These are phyloP conservation scores for Eimeria mitis DNA, from an alignment of 169 alveolate genomes.

Conservation along the genomic window DNA sequence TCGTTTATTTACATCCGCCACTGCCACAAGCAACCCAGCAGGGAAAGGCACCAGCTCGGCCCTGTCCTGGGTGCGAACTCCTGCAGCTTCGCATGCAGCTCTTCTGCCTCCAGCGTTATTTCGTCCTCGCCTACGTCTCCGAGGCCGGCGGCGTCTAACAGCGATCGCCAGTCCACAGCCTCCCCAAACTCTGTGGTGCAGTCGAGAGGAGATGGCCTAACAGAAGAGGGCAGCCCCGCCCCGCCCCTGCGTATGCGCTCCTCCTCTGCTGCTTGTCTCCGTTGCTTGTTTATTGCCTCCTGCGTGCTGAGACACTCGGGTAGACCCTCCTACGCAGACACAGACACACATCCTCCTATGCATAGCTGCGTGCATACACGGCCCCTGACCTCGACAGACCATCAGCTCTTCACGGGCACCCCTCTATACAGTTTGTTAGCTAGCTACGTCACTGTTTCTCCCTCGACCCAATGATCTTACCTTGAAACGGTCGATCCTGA, in stretches of 20 bases:
- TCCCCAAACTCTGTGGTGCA: slow-evolving; percentile 24
- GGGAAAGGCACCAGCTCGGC: slow-evolving; percentile 47
- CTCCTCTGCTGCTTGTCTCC: slow-evolving; percentile 3
- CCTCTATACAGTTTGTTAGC: not conserved
- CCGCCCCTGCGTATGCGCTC: not conserved
- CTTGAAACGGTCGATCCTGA: slow-evolving; percentile 56
- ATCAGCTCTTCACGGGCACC: not conserved
- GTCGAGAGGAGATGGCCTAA: not conserved
- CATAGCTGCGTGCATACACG: not conserved
- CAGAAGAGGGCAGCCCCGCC: not conserved
- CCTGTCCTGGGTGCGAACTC: slow-evolving; percentile 46
- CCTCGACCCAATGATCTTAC: not conserved
- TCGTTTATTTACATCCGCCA: slow-evolving; percentile 30
- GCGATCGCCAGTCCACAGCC: slow-evolving; percentile 51
- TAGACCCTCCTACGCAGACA: slow-evolving; percentile 34
- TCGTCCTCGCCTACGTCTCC: slow-evolving; percentile 48
- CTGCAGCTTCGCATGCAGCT: slow-evolving; percentile 50
- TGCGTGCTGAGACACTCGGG: slow-evolving; percentile 60
- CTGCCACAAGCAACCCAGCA: slow-evolving; percentile 63
- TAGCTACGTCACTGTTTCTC: not conserved
- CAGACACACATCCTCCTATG: not conserved
- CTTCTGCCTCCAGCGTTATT: slow-evolving; percentile 60
- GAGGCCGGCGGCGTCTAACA: slow-evolving; percentile 58
- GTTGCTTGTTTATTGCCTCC: slow-evolving; percentile 32
- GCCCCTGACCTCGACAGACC: not conserved